Evolutionary conservation across 345 rosid species (phyloP).

Genomic region (Ceriops decandra): DNA sequence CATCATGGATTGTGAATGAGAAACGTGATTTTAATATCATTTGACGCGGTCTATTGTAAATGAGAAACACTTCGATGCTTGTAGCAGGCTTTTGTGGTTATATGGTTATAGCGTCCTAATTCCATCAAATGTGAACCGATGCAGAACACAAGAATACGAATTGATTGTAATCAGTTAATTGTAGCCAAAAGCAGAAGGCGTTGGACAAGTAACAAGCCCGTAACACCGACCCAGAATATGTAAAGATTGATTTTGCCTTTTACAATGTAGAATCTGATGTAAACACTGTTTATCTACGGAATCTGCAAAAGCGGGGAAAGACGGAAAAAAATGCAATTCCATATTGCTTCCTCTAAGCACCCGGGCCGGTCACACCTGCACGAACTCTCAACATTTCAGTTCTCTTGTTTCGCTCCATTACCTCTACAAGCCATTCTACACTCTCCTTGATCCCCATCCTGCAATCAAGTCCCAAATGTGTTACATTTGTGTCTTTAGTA

Average conservation of each 20-base stretch:
- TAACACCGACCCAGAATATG: neutral
- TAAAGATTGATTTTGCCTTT: slow-evolving; percentile 3
- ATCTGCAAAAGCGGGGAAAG: slow-evolving; percentile 20
- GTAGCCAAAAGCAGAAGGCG: neutral
- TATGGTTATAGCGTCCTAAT: no score
- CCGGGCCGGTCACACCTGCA: slow-evolving; percentile 43
- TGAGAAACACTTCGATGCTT: no score
- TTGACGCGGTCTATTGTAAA: no score
- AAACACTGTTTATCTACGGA: slow-evolving; percentile 46
- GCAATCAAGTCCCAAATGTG: slow-evolving; percentile 21
- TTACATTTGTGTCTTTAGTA: neutral
- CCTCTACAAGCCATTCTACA: slow-evolving; percentile 82
- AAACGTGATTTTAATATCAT: no score
- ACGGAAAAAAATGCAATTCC: neutral
- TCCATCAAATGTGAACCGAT: no score
- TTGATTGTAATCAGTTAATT: neutral
- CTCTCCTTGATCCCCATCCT: slow-evolving; percentile 87
- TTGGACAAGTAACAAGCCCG: neutral
- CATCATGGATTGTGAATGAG: no score
- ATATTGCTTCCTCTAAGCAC: slow-evolving; percentile 23
- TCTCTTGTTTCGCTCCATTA: slow-evolving; percentile 97
- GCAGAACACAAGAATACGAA: no score
- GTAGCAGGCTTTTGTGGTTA: no score
- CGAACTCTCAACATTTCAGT: slow-evolving; percentile 77
- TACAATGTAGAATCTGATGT: slow-evolving; percentile 25